Conservation (phyloP, 805 yeast species). For the Brettanomyces sp. region DNA sequence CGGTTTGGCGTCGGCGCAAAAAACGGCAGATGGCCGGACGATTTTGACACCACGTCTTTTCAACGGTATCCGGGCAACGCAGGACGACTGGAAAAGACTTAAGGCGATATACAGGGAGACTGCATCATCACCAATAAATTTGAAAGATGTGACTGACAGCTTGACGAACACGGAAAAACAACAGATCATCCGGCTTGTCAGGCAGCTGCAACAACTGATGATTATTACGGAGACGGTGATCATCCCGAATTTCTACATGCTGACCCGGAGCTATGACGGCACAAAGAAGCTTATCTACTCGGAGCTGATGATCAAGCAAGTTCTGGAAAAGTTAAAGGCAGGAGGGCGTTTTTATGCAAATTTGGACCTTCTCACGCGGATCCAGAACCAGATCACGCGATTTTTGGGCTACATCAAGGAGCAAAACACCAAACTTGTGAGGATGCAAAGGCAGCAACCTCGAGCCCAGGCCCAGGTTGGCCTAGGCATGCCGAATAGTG, state of each 20-base stretch:
- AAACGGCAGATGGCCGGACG: neutral
- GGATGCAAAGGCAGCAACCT: slow-evolving; percentile 18
- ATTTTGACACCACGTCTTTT: slow-evolving; percentile 19
- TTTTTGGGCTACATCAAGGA: slow-evolving; percentile 70
- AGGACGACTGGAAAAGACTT: slow-evolving; percentile 53
- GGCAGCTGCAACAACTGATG: slow-evolving; percentile 48
- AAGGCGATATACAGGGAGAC: slow-evolving; percentile 63
- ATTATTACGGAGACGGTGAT: slow-evolving; percentile 60
- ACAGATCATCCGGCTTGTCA: slow-evolving; percentile 45
- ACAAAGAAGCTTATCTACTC: slow-evolving; percentile 70
- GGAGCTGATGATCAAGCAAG: slow-evolving; percentile 69
- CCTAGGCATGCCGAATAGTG: neutral
- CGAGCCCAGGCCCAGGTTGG: neutral
- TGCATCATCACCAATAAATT: slow-evolving; percentile 51
- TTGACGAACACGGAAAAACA: slow-evolving; percentile 58
- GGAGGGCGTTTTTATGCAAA: slow-evolving; percentile 51
- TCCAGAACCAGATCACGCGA: slow-evolving; percentile 62
- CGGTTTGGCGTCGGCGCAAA: slow-evolving; percentile 3
- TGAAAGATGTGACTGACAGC: slow-evolving; percentile 55
- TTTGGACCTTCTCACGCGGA: slow-evolving; percentile 62
- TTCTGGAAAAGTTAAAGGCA: slow-evolving; percentile 53
- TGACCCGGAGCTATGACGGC: slow-evolving; percentile 67
- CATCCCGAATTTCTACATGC: slow-evolving; percentile 66
- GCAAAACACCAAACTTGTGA: slow-evolving; percentile 25
- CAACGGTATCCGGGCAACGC: slow-evolving; percentile 34